Conservation (phyloP, 1,284 basidiomycete species). For the Rhizoctonia solani region DNA sequence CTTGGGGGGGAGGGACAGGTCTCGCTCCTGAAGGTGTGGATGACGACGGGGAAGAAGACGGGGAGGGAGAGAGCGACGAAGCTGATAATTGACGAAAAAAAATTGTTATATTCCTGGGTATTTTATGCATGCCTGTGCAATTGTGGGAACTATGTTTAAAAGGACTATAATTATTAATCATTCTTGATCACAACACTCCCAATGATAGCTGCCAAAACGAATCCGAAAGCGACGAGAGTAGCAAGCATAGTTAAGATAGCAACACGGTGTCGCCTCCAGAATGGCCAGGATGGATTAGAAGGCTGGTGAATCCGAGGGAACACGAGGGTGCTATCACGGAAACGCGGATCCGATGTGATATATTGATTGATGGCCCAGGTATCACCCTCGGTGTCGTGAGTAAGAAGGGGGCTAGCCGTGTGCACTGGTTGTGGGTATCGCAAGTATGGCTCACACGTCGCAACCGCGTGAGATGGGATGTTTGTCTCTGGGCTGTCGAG, state of each 20-base stretch:
- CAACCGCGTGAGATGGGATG: background rate
- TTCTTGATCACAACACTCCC: conserved; percentile 30
- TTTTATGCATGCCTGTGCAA: background rate
- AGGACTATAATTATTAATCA: conserved; percentile 33
- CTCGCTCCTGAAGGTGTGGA: conserved; percentile 50
- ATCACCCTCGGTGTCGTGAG: conserved; percentile 12
- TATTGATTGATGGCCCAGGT: conserved; percentile 25
- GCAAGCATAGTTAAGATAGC: conserved; percentile 18
- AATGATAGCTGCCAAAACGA: conserved; percentile 25
- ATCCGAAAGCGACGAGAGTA: conserved; percentile 14
- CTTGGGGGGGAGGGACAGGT: conserved; percentile 72
- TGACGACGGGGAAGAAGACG: conserved; percentile 49
- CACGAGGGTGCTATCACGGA: conserved; percentile 33
- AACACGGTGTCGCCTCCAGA: conserved; percentile 24
- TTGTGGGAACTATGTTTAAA: conserved; percentile 12
- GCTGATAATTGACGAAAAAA: conserved; percentile 26
- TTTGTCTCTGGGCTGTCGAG: background rate
- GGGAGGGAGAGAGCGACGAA: conserved; percentile 39
- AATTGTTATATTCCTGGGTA: too few species aligned
- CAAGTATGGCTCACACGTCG: background rate
- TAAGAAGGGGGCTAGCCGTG: background rate
- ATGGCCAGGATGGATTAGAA: conserved; percentile 18
- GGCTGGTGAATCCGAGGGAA: conserved; percentile 25
- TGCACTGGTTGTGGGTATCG: conserved; percentile 22
- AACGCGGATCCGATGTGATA: conserved; percentile 31